These are phyloP conservation scores for Phytophthora crassamura DNA, from an alignment of 352 stramenopile species.

Conservation along the genomic window DNA sequence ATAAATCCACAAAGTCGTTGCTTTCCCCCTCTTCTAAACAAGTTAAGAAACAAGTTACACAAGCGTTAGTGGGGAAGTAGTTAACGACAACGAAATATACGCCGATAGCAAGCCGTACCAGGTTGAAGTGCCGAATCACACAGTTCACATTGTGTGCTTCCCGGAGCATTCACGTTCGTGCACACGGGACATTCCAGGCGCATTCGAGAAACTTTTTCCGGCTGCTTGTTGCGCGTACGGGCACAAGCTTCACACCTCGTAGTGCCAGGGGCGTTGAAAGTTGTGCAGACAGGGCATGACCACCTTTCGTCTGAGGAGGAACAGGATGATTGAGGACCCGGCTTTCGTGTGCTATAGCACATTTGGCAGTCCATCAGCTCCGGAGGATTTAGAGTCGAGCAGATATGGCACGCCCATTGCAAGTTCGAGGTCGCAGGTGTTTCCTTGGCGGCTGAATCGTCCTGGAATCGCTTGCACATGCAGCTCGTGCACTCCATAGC, in stretches of 20 bases:
- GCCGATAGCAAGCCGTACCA: slow-evolving; percentile 17
- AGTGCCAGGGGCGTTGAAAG: slow-evolving; percentile 17
- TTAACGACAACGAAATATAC: background rate
- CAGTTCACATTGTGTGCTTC: slow-evolving; percentile 51
- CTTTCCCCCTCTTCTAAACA: slow-evolving; percentile 15
- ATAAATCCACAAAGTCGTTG: slow-evolving; percentile 45
- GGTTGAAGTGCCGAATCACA: slow-evolving; percentile 46
- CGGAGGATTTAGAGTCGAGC: slow-evolving; percentile 35
- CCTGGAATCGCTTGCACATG: slow-evolving; percentile 14
- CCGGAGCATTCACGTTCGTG: slow-evolving; percentile 58
- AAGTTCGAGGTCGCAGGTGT: slow-evolving; percentile 6
- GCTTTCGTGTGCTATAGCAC: slow-evolving; percentile 22
- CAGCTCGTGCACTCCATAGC: slow-evolving; percentile 30
- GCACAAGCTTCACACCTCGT: slow-evolving; percentile 39
- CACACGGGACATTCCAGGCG: slow-evolving; percentile 55
- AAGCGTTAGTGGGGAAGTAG: background rate
- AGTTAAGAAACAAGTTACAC: background rate
- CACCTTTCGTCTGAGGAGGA: slow-evolving; percentile 10
- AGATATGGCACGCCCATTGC: slow-evolving; percentile 40
- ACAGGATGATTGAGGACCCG: background rate
- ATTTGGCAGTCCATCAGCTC: slow-evolving; percentile 25
- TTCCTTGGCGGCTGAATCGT: background rate
- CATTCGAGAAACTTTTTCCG: slow-evolving; percentile 12
- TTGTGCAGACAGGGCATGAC: slow-evolving; percentile 34
- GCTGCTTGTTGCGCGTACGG: slow-evolving; percentile 9